A percentile compares a stretch with the other conserved stretches of the same genome.
Conservation (phyloP, 129 eudicot genomes). For the Cynara cardunculus region DNA sequence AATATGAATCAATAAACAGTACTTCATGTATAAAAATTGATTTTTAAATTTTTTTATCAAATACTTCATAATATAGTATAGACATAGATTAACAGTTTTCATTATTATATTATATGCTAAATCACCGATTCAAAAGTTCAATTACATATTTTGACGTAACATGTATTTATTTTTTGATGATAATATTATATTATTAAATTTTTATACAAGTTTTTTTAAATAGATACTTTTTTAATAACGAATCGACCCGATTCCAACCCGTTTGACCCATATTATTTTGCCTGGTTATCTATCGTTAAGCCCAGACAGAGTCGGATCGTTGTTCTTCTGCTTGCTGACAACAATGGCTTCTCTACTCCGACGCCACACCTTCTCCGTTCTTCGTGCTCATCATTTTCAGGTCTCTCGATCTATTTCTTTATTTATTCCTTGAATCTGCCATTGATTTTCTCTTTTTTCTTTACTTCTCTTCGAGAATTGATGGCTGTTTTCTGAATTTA, state of each 20-base stretch:
- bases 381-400: slow-evolving; percentile 52
- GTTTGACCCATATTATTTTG: background rate
- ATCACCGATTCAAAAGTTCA: too few species aligned
- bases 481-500: background rate
- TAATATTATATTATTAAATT: too few species aligned
- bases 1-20: too few species aligned
- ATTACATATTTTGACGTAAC: too few species aligned
- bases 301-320: background rate
- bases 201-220: too few species aligned
- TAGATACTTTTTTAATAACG: too few species aligned
- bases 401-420: slow-evolving; percentile 7
- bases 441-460: background rate
- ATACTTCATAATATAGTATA: too few species aligned
- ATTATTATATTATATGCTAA: too few species aligned
- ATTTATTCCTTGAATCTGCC: background rate
- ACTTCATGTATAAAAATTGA: too few species aligned
- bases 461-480: background rate
- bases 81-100: too few species aligned
- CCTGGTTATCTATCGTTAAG: background rate
- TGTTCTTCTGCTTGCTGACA: background rate
- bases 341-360: slow-evolving; percentile 59
- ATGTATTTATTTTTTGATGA: too few species aligned
- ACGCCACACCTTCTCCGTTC: slow-evolving; percentile 35
- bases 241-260: background rate
- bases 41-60: too few species aligned